Evolutionary conservation across 169 alveolate species (phyloP).

Genomic region (Cryptosporidium ubiquitum): DNA sequence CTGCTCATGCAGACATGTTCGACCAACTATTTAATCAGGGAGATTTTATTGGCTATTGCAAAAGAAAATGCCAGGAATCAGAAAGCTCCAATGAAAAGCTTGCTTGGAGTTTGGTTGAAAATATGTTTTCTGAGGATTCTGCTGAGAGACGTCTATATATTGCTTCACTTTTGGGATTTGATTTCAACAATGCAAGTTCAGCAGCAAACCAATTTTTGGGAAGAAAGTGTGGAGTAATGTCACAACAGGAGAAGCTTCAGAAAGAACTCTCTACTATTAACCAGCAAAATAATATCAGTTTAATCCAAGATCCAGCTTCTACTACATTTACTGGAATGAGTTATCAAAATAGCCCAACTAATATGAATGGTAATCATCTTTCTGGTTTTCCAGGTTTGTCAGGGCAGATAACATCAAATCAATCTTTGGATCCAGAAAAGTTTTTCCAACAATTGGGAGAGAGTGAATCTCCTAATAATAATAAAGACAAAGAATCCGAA

Average conservation of each 20-base stretch:
- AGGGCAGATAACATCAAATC: neutral
- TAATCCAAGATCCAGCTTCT: neutral
- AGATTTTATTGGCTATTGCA: slow-evolving; percentile 47
- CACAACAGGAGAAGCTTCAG: slow-evolving; percentile 29
- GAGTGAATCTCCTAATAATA: neutral
- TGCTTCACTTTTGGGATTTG: slow-evolving; percentile 65
- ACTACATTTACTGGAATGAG: slow-evolving; percentile 32
- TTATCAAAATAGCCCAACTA: slow-evolving; percentile 46
- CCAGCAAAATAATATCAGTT: neutral
- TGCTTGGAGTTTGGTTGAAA: slow-evolving; percentile 72
- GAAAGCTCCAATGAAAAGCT: slow-evolving; percentile 52
- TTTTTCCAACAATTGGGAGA: slow-evolving; percentile 81
- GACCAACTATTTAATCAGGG: slow-evolving; percentile 60
- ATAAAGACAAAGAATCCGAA: neutral
- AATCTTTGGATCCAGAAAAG: slow-evolving; percentile 77
- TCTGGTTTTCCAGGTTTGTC: neutral
- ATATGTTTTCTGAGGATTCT: slow-evolving; percentile 64
- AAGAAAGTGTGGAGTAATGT: slow-evolving; percentile 47
- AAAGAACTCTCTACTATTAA: neutral
- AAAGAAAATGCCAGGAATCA: slow-evolving; percentile 30
- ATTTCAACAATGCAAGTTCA: slow-evolving; percentile 10
- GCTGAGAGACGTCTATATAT: slow-evolving; percentile 59
- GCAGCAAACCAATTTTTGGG: slow-evolving; percentile 50
- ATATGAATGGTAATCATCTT: neutral
- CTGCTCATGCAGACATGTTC: slow-evolving; percentile 71